A percentile compares a stretch with the other conserved stretches of the same genome.
These are phyloP conservation scores for Lophiotrema nucula DNA, from an alignment of 495 filamentous ascomycete genomes.

Conservation along the genomic window DNA sequence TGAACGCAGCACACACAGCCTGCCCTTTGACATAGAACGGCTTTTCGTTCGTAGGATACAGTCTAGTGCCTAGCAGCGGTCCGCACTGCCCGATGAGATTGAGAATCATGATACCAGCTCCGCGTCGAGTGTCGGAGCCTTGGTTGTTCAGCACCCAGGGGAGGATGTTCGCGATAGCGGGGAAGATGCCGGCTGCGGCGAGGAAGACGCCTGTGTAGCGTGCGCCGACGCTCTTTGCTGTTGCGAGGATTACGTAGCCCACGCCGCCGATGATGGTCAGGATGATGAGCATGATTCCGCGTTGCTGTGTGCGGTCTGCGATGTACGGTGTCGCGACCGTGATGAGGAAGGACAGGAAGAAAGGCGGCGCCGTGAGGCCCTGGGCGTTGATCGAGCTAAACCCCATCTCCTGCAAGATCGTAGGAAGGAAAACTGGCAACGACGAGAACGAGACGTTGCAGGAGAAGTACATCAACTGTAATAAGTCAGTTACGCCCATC, in stretches of 20 bases:
- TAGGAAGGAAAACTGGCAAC: slow-evolving; percentile 80
- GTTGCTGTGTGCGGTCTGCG: slow-evolving; percentile 70
- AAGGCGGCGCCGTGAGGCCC: slow-evolving; percentile 77
- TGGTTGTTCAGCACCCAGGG: slow-evolving; percentile 50
- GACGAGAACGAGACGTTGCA: slow-evolving; percentile 74
- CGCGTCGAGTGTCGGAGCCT: slow-evolving; percentile 52
- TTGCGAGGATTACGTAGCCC: slow-evolving; percentile 59
- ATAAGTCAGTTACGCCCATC: background rate
- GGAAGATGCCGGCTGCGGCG: slow-evolving; percentile 38
- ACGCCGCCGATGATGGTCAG: slow-evolving; percentile 63
- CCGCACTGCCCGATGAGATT: slow-evolving; percentile 64
- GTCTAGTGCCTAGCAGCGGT: slow-evolving; percentile 58
- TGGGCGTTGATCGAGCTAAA: slow-evolving; percentile 71
- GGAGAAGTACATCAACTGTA: slow-evolving; percentile 58
- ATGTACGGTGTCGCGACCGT: slow-evolving; percentile 67
- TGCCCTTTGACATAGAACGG: slow-evolving; percentile 62
- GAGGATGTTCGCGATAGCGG: slow-evolving; percentile 37
- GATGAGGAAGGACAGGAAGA: slow-evolving; percentile 71
- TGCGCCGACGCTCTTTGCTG: slow-evolving; percentile 23
- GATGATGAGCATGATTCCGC: slow-evolving; percentile 63
- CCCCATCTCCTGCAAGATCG: slow-evolving; percentile 76
- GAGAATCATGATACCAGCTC: slow-evolving; percentile 56
- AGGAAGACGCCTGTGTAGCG: slow-evolving; percentile 41
- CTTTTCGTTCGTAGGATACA: slow-evolving; percentile 57
- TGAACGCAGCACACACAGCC: slow-evolving; percentile 58